Percentiles rank a stretch among this genome's conserved stretches.
phyloP scores from a whole-genome alignment of 2,329 filamentous ascomycete species.

The Hymenoscyphus fructigenus region DNA sequence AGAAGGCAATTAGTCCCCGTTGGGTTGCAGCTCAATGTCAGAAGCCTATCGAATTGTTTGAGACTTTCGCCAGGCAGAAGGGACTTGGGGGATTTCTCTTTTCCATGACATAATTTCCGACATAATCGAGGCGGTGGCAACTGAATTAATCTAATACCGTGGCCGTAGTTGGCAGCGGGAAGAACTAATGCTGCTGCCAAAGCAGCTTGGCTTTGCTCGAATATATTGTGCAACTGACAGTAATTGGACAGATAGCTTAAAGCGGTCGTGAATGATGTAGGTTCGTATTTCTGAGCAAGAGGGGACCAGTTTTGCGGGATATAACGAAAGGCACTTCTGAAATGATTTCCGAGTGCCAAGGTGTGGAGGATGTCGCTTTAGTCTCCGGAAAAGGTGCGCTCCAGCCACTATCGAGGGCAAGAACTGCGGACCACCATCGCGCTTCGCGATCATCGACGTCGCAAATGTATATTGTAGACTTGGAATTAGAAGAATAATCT shows the following conservation, averaged over 20 bases:
- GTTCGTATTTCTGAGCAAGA: conserved; percentile 7
- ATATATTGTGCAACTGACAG: conserved; percentile 30
- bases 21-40: conserved; percentile 28
- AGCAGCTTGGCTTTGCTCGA: conserved; percentile 31
- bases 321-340: conserved; percentile 22
- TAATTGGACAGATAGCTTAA: conserved; percentile 32
- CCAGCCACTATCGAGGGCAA: conserved; percentile 31
- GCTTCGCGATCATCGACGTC: conserved; percentile 28
- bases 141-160: background rate
- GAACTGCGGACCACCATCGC: conserved; percentile 35
- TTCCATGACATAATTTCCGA: background rate
- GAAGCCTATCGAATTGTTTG: conserved; percentile 10
- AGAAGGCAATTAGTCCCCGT: conserved; percentile 26
- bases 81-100: background rate
- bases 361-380: conserved; percentile 26
- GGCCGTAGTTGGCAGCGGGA: conserved; percentile 31
- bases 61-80: background rate
- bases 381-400: conserved; percentile 21
- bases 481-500: conserved; percentile 6
- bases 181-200: conserved; percentile 34
- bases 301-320: conserved; percentile 18
- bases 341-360: conserved; percentile 23
- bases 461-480: conserved; percentile 26
- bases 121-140: background rate
- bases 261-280: conserved; percentile 28